Percentiles rank a stretch among this genome's conserved stretches.
Conservation (phyloP, 164 flowering plant genomes). For the Aristolochia fimbriata region DNA sequence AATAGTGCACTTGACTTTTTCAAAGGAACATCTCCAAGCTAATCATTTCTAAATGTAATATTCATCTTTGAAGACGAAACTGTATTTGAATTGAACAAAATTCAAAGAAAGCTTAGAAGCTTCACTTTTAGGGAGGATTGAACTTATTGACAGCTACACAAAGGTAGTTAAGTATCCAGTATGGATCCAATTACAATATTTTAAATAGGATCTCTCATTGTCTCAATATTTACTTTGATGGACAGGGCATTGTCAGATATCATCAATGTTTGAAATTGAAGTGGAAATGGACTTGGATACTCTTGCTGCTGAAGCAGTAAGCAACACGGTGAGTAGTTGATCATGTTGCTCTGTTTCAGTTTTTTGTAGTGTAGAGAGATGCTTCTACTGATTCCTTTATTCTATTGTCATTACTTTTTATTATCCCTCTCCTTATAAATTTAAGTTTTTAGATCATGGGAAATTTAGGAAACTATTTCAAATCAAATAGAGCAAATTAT, state of each 20-base stretch:
- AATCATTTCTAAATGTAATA: too few relatives aligned
- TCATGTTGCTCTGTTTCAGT: too few relatives aligned
- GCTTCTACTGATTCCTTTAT: too few relatives aligned
- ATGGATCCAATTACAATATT: neutral
- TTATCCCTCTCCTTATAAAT: conserved; percentile 45
- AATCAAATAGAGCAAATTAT: conserved; percentile 59
- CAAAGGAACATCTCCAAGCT: too few relatives aligned
- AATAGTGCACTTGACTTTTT: conserved; percentile 7
- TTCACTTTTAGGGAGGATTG: conserved; percentile 64
- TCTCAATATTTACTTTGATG: conserved; percentile 1
- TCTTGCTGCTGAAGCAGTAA: conserved; percentile 86
- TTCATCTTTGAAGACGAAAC: too few relatives aligned
- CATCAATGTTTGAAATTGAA: conserved; percentile 98
- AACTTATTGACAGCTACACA: conserved; percentile 81
- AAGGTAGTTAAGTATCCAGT: conserved; percentile 36
- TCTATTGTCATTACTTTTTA: too few relatives aligned
- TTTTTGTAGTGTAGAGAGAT: too few relatives aligned
- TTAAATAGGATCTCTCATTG: neutral
- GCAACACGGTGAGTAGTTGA: conserved; percentile 44
- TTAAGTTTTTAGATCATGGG: conserved; percentile 79
- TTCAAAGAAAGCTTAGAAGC: conserved; percentile 41
- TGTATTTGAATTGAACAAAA: too few relatives aligned
- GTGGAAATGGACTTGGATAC: conserved; percentile 91
- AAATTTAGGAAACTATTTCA: conserved; percentile 55
- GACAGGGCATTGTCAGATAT: conserved; percentile 42